Base-by-base conservation (phyloP, 106 monocot species). In the Hemerocallis citrina region DNA sequence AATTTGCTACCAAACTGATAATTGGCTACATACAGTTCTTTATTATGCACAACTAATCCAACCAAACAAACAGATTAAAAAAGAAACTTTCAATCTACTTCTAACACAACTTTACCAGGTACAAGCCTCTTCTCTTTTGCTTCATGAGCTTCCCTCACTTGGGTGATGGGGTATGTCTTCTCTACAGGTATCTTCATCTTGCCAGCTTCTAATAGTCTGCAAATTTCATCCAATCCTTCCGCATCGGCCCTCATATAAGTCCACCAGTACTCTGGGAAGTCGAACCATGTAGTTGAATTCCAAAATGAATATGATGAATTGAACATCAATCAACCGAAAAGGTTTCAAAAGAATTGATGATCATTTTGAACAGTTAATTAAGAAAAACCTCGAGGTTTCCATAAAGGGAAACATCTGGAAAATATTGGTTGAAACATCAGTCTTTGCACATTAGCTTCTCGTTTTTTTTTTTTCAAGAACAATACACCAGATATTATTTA, bases 111-210 rank as follows among this genome's bases (percentile, higher is more conserved):
- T 64, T 99, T 99, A 54, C 98, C 98, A 33, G 79, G 82, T 6
- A 92, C 29, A 33, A 82, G 69, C 52, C 80, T 74, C 60, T 83
- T 88, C 57, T 99, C 92, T 64, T 98, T 99, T 33, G 68, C 92
- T 57, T 77, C 81, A 57, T 99, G 98, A 71, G 98, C 98, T 52
- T 88, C 88, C 58, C 71, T 88, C 22, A 75, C 85, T 69, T 88
- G 72, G 19, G 75, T 72, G 31, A 99, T 79, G 2, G 81, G 65
- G 46, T 80, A 99, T 29, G 77, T 80, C 68, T 76, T 88, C 68
- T 99, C 98, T 46, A 99, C 92, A 17, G 98, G 98, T 73, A 99
- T 82, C 65, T 92, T 85, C 66, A 99, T 54, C 72, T 92, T 99
- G 4, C 84, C 85, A 52, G 81, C 73, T 73, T 77, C 92, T 21